A percentile compares a stretch with the other conserved stretches of the same genome.
Conservation (phyloP, 768 basidiomycete species). For the Lentinula aciculospora region DNA sequence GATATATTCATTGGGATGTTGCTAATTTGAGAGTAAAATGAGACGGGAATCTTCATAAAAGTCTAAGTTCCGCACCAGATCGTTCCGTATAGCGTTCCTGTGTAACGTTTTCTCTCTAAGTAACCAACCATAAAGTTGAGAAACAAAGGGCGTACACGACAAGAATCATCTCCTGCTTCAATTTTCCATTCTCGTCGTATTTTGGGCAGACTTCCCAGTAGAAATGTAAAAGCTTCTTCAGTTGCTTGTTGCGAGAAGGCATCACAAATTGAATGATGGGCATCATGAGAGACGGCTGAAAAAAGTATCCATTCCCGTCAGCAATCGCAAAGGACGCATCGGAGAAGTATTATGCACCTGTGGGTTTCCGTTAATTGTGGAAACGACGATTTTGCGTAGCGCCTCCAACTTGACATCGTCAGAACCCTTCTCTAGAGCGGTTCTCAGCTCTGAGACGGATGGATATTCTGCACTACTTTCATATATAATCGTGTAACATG, state of each 20-base stretch:
- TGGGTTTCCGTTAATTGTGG: constrained; percentile 56
- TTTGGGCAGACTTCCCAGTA: constrained; percentile 99
- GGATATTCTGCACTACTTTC: constrained; percentile 72
- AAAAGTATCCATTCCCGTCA: not conserved
- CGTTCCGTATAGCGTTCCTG: constrained; percentile 96
- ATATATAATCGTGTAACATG: constrained; percentile 76
- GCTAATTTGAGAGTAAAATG: constrained; percentile 37
- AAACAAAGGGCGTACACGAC: constrained; percentile 60
- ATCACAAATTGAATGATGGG: constrained; percentile 97
- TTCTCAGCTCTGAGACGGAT: constrained; percentile 75
- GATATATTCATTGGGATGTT: constrained; percentile 99
- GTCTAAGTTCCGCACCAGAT: constrained; percentile 52
- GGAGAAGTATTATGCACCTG: constrained; percentile 15
- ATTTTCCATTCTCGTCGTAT: constrained; percentile 92
- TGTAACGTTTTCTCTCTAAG: constrained; percentile 5
- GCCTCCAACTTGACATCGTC: constrained; percentile 97
- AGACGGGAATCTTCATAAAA: not conserved
- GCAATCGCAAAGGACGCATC: not conserved
- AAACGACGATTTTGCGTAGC: constrained; percentile 87
- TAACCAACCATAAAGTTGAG: not conserved
- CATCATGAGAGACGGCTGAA: constrained; percentile 89
- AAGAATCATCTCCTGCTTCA: constrained; percentile 99
- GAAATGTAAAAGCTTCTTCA: constrained; percentile 95
- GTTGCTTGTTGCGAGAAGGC: constrained; percentile 90
- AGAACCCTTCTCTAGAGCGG: constrained; percentile 86